Base-by-base conservation (phyloP, 768 basidiomycete genomes). In the Boletus reticulatus region DNA sequence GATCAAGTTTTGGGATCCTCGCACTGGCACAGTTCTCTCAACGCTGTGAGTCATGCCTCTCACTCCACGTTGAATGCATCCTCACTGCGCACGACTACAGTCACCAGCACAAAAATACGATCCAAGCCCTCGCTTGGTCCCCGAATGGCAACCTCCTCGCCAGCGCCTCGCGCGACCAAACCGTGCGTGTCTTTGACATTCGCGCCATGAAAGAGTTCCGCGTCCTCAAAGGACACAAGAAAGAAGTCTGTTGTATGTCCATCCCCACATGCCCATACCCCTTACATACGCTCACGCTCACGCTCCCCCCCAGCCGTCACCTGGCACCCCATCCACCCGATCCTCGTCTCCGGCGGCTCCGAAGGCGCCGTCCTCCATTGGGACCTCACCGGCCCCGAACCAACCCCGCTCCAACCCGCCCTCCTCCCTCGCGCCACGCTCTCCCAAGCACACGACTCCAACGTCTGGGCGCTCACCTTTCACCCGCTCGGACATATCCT, bases 1-100 rank as follows among this genome's bases (percentile, higher is more conserved):
- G 63, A 93, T 98, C 73, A 98, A 98, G 66, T 99, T 99, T 74
- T 99, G 97, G 97, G 97, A 99, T 70, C 97, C 97, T 20, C 81
- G 97, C 37, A 93, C 92, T 11, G 92, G 90, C 36, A 94, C 91
- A 0, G 85, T 87, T 11, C 80, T 99, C 8, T 92, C 93, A 6
- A 97, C 95, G 0, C 74, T 98, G 94, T 95, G 69, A 57, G 88
- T 73, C 19, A 19, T 45, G 43, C 29, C 29, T 42, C 34, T 19
- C 1, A 48, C 6, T 53, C 16, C 27, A 29, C 8, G 37, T 31
- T 20, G 9, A 36, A 10, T 6, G 1, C 4, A 9, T 9, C 11
- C 17, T 47, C 31, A 53, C 4, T 43, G 9, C 24, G 11, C 46
- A 24, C 6, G n/a, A 19, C 6, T 9, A 42, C 47, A 98, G 95